Base-by-base conservation (phyloP, 768 basidiomycete genomes). In the Clavulina sp. region DNA sequence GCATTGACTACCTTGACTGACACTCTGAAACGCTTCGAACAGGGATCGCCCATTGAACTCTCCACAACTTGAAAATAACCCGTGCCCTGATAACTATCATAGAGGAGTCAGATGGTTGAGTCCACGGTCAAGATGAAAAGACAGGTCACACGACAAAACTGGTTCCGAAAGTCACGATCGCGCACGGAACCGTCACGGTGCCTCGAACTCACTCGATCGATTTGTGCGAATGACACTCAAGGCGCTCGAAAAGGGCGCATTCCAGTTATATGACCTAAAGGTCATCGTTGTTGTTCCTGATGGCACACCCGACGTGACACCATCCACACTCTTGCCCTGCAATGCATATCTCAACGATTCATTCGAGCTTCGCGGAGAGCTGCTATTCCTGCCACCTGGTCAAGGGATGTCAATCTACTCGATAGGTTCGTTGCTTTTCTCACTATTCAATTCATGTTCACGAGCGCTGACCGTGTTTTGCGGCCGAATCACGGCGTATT, bases 351-450 rank as follows among this genome's bases (percentile, higher is more conserved):
- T 66, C 2, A 79, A 78, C 1, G 80, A 82, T 58, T 61, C 74
- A 61, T 80, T 82, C 58, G 71, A 65, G 0, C 65, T 82, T 3
- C 65, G 77, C 55, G 80, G 79, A 1, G 80, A 81, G 60, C 75
- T 78, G 73, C 57, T 81, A 26, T 59, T 69, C 57, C 68, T 81
- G 1, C 80, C 80, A 3, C 70, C 73, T 0, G 72, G 68, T 0
- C 79, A 80, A 59, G 80, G 78, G 2, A 70, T 81, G 57, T 80
- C 80, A 1, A 77, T 82, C 48, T 81, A 80, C 58, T 81, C 79
- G 0, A 64, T 80, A 5, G 67, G 80, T 77, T 54, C 3, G 64
- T 55, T 33, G 34, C 21, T 4, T 13, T 46, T 13, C 13, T 13
- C 26, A 46, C 26, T 46, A 9, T 28, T 9, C 34, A 38, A 38